phyloP scores from a whole-genome alignment of 1,284 basidiomycete genomes.

The Cutaneotrichosporon dermatis region DNA sequence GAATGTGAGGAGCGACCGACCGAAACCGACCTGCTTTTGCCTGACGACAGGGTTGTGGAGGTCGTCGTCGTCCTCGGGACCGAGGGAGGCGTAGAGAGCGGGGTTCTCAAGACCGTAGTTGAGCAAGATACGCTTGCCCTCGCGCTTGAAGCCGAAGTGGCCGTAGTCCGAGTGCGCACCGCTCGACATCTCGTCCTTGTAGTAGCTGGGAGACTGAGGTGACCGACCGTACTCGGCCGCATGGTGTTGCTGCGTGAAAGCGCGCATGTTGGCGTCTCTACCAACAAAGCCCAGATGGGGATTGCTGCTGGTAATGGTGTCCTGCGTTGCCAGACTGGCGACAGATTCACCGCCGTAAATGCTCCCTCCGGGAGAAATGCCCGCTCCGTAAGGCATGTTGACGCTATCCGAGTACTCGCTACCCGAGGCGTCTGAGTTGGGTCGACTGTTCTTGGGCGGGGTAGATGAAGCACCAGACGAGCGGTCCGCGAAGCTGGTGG shows the following conservation, averaged over 20 bases:
- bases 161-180: neutral
- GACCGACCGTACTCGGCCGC: neutral
- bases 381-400: neutral
- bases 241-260: neutral
- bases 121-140: constrained; percentile 6
- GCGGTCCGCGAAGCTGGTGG: neutral
- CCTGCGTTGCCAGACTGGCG: neutral
- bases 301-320: neutral
- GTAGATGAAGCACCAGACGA: neutral
- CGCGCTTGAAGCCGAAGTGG: constrained; percentile 6
- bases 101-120: constrained; percentile 27
- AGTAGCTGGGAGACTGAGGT: neutral
- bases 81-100: constrained; percentile 25
- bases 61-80: constrained; percentile 46
- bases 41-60: constrained; percentile 40
- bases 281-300: neutral
- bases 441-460: neutral
- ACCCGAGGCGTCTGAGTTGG: neutral
- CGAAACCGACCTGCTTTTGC: constrained; percentile 10
- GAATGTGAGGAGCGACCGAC: constrained; percentile 6
- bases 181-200: neutral
- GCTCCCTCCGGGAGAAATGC: neutral
- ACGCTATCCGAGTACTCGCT: constrained; percentile 1
- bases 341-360: constrained; percentile 1
- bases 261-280: neutral